A percentile compares a stretch with the other conserved stretches of the same genome.
Conservation (phyloP, 2,329 filamentous ascomycete species). For the Calonectria naviculata region DNA sequence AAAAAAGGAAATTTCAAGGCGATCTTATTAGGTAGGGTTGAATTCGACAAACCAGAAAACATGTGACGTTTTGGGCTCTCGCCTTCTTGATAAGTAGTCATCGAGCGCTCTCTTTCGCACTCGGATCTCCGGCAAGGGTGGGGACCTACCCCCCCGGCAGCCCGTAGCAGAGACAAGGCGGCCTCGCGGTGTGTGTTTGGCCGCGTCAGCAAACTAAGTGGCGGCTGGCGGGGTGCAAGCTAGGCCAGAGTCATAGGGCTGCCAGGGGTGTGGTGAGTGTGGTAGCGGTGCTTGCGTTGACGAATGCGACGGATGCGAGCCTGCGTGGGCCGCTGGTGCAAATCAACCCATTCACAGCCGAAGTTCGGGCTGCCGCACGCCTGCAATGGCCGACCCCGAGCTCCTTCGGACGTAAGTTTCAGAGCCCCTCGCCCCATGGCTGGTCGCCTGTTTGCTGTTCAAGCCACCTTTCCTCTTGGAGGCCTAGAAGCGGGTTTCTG, state of each 20-base stretch:
- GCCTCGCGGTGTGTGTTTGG: constrained; percentile 5
- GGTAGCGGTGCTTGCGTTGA: background rate
- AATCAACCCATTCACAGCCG: background rate
- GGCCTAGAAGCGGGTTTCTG: background rate
- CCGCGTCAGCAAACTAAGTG: constrained; percentile 31
- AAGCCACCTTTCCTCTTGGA: constrained; percentile 8
- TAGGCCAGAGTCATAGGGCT: constrained; percentile 14
- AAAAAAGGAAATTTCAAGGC: background rate
- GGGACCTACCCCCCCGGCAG: background rate
- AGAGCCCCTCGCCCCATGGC: background rate
- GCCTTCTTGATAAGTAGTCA: background rate
- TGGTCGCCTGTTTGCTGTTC: background rate
- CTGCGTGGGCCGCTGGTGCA: constrained; percentile 6
- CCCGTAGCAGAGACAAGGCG: background rate
- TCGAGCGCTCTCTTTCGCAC: background rate
- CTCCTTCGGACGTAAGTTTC: background rate
- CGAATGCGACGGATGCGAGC: constrained; percentile 21
- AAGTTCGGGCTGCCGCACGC: background rate
- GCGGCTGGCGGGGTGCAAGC: background rate
- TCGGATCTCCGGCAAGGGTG: constrained; percentile 19
- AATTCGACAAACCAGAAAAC: background rate
- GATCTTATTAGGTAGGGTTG: no score
- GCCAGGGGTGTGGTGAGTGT: background rate
- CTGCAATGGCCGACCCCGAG: background rate
- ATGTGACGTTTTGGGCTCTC: background rate